phyloP scores from a whole-genome alignment of 805 yeast genomes.

The Candida wancherniae region DNA sequence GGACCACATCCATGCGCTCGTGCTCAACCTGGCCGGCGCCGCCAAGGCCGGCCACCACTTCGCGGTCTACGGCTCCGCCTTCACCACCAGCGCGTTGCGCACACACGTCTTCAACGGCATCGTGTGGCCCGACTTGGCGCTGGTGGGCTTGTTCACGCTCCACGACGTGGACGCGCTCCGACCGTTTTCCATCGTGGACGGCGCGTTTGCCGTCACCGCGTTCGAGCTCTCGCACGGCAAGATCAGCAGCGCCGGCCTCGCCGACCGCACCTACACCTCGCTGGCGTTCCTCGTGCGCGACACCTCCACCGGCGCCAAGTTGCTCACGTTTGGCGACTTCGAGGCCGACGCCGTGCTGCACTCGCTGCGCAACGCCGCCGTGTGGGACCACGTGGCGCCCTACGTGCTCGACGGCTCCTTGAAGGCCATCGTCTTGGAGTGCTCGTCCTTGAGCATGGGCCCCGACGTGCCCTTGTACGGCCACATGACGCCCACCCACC shows the following conservation, averaged over 20 bases:
- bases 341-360: slow-evolving; percentile 59
- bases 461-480: slow-evolving; percentile 58
- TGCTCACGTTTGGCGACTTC: slow-evolving; percentile 78
- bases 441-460: slow-evolving; percentile 51
- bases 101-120: slow-evolving; percentile 63
- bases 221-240: slow-evolving; percentile 34
- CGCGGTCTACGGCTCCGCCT: slow-evolving; percentile 41
- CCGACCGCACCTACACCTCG: slow-evolving; percentile 33
- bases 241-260: slow-evolving; percentile 6
- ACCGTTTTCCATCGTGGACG: slow-evolving; percentile 14
- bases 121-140: slow-evolving; percentile 73
- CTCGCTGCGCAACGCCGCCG: slow-evolving; percentile 28
- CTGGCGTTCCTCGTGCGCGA: slow-evolving; percentile 58
- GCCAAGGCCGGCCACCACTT: slow-evolving; percentile 1
- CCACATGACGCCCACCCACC: slow-evolving; percentile 65
- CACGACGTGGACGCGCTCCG: slow-evolving; percentile 12
- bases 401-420: slow-evolving; percentile 38
- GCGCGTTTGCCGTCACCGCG: slow-evolving; percentile 22
- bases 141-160: slow-evolving; percentile 23
- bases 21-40: slow-evolving; percentile 65
- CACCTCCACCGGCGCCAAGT: slow-evolving; percentile 22
- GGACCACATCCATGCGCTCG: slow-evolving; percentile 70
- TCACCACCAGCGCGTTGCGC: slow-evolving; percentile 50
- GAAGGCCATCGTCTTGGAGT: slow-evolving; percentile 65
- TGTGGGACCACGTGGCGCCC: slow-evolving; percentile 58